Evolutionary conservation across 768 basidiomycete genomes (phyloP).

Genomic region (Gymnopilus junonius): DNA sequence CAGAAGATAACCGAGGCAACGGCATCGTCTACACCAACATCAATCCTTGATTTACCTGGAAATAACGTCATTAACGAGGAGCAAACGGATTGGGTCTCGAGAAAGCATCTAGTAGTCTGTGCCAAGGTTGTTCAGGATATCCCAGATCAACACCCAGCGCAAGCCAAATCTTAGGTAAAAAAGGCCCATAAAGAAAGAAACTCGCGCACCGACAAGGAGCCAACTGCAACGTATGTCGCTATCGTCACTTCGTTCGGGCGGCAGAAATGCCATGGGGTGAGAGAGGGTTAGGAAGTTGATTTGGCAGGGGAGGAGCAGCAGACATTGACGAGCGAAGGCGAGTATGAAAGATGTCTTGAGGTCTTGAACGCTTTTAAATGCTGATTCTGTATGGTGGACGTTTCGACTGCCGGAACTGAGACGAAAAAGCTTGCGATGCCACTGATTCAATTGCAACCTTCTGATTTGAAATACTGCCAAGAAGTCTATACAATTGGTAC

Average conservation of each 20-base stretch:
- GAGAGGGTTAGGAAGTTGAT: background rate
- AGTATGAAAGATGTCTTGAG: background rate
- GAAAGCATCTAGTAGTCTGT: constrained; percentile 26
- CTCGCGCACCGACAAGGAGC: background rate
- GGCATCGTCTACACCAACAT: no score
- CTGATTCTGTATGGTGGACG: no score
- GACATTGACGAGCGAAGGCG: background rate
- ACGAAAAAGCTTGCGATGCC: no score
- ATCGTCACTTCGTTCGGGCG: constrained; percentile 6
- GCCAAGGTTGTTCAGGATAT: background rate
- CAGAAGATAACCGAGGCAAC: constrained; percentile 1
- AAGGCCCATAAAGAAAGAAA: background rate
- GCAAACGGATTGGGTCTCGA: constrained; percentile 16
- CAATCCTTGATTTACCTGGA: constrained; percentile 13
- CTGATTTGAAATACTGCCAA: no score
- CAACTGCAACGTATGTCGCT: background rate
- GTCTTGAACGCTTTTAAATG: background rate
- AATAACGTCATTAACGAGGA: constrained; percentile 28
- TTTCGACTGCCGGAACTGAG: no score
- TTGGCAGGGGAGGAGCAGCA: background rate
- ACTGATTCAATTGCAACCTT: no score
- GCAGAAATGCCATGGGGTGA: constrained; percentile 6
- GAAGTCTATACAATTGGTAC: no score
- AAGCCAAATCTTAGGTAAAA: background rate
- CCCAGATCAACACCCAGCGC: background rate